Conservation (phyloP, 2,329 filamentous ascomycete species). For the Pseudogymnoascus sp. region DNA sequence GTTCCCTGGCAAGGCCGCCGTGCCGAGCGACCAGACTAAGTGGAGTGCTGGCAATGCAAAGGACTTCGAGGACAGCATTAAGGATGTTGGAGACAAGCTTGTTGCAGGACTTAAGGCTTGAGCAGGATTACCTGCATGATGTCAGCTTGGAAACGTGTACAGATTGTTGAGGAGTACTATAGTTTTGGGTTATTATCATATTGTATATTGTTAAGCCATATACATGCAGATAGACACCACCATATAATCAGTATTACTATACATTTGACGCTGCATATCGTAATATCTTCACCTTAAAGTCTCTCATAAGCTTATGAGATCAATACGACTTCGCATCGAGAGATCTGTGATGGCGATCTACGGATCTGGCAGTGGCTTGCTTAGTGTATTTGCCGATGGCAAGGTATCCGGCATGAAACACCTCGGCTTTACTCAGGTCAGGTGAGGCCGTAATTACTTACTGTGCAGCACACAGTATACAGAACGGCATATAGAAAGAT, state of each 20-base stretch:
- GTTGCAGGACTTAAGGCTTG: conserved; percentile 4
- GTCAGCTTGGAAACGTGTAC: not conserved
- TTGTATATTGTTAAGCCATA: not conserved
- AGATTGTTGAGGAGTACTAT: not conserved
- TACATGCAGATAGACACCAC: not conserved
- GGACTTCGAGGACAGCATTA: not conserved
- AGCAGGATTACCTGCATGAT: not conserved
- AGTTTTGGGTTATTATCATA: not conserved
- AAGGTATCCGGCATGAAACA: not conserved
- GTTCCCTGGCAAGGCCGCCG: not conserved
- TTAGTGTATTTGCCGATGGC: not conserved
- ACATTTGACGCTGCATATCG: not conserved
- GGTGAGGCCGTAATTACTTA: not conserved
- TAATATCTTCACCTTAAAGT: not conserved
- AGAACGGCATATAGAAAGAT: not conserved
- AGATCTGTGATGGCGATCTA: not conserved
- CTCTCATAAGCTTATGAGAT: not conserved
- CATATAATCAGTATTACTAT: not conserved
- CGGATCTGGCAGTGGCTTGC: not conserved
- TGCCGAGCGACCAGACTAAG: not conserved
- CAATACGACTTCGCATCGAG: not conserved
- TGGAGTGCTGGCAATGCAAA: not conserved
- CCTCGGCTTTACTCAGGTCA: not conserved
- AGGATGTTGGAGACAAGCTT: conserved; percentile 2
- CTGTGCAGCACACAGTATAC: not conserved